Evolutionary conservation across 352 stramenopile genomes (phyloP), one percentile per base, ranked within the genome.

Genomic region (Pythium monospermum): DNA sequence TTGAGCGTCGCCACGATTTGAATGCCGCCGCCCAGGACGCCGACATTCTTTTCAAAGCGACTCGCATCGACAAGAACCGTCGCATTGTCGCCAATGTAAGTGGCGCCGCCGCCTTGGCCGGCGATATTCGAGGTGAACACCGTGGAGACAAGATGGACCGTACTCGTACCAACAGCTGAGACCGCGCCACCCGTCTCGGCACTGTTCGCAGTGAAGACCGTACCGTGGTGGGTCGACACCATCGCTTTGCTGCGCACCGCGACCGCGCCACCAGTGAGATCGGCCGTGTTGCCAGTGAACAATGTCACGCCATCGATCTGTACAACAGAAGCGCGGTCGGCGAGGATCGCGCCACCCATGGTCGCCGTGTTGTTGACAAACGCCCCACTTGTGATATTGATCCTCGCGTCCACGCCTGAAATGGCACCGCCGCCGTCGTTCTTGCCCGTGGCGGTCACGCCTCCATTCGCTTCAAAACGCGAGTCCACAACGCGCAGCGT

Each of bases 391-490:
- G 40, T 48, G 25, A 85, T 41, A 1, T 66, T 57, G 12, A 84
- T 42, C 11, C 45, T 46, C 0, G 59, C 73, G 48, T 85, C 76
- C 12, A 73, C 47, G 6, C 55, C 39, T 12, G 68, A 61, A n/a
- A 87, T 72, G 0, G 57, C 76, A 1, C 76, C 76, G 4, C 76
- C 76, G 1, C 37, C 64, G 61, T 87, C 76, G 25, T 69, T 87
- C 50, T 77, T 87, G 1, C 76, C 76, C 6, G 69, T 80, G 0
- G 51, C 35, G 0, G 62, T 73, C 12, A 84, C 33, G 1, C 72
- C 69, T 10, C 58, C 58, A 43, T 87, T 87, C 11, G 43, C 51
- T 0, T 54, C 23, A 39, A 71, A 87, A 0, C 41, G 32, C 1
- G 68, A 60, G 31, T 56, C 39, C 6, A 44, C 57, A 3, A 50